phyloP scores from a whole-genome alignment of 208 protist species.

The Acanthamoeba quina region DNA sequence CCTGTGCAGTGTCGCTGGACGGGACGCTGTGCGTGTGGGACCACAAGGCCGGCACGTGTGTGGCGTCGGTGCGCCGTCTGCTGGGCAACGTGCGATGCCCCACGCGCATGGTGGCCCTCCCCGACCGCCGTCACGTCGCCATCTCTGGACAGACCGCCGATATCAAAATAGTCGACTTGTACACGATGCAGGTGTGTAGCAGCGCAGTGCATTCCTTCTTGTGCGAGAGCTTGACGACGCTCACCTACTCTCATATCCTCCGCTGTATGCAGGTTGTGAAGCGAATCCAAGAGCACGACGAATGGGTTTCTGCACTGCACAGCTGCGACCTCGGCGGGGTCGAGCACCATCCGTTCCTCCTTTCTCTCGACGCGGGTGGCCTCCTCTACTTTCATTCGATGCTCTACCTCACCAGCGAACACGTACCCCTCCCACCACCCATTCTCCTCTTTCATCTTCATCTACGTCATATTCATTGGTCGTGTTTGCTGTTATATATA shows the following conservation, averaged over 20 bases:
- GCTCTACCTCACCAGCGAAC: neutral
- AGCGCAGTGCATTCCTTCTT: neutral
- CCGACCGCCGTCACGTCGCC: conserved; percentile 37
- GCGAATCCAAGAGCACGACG: neutral
- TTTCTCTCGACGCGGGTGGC: conserved; percentile 18
- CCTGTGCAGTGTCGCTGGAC: conserved; percentile 1
- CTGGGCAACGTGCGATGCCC: conserved; percentile 24
- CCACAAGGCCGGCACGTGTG: conserved; percentile 14
- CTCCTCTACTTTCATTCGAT: conserved; percentile 48
- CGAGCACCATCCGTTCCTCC: conserved; percentile 39
- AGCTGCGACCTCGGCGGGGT: conserved; percentile 61
- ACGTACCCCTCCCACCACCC: neutral
- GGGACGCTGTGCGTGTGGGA: conserved; percentile 57
- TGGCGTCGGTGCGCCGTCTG: neutral
- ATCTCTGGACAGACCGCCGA: conserved; percentile 27
- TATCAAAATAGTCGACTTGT: conserved; percentile 63
- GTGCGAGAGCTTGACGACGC: no score
- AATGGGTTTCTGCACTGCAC: conserved; percentile 26
- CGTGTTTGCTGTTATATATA: neutral
- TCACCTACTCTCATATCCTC: neutral
- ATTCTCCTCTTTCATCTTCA: neutral
- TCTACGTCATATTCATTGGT: no score
- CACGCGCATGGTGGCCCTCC: conserved; percentile 28
- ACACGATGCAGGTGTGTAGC: conserved; percentile 26
- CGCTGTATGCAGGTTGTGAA: conserved; percentile 25